A percentile compares a stretch with the other conserved stretches of the same genome.
These are phyloP conservation scores for Botrytis paeoniae DNA, from an alignment of 2,329 filamentous ascomycete genomes.

Conservation along the genomic window DNA sequence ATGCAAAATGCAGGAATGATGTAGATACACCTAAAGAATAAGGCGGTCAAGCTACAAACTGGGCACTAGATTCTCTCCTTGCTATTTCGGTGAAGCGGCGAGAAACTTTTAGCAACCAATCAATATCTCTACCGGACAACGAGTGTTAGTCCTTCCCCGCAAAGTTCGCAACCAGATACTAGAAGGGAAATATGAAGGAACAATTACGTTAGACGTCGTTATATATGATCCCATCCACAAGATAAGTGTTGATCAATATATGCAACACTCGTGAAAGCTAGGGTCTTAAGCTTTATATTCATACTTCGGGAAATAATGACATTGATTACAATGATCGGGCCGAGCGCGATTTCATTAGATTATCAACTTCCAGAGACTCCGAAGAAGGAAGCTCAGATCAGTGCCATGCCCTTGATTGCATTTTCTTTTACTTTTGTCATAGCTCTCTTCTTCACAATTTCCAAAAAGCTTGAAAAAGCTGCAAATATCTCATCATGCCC, in stretches of 20 bases:
- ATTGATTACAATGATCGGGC: slow-evolving; percentile 1
- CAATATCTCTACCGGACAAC: neutral
- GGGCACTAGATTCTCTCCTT: neutral
- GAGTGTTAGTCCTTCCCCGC: neutral
- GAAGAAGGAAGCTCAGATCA: slow-evolving; percentile 28
- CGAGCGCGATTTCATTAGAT: neutral
- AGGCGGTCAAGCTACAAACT: slow-evolving; percentile 23
- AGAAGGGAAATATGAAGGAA: neutral
- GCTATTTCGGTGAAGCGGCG: neutral
- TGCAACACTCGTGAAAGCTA: neutral
- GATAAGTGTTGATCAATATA: neutral
- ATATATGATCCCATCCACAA: neutral
- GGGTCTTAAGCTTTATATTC: neutral
- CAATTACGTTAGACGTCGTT: neutral
- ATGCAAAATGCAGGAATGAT: slow-evolving; percentile 26
- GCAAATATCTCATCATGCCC: neutral
- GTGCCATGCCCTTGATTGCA: neutral
- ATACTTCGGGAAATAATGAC: neutral
- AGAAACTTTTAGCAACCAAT: neutral
- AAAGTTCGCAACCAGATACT: neutral
- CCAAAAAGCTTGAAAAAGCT: neutral
- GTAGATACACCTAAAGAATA: slow-evolving; percentile 20
- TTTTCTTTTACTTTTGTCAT: slow-evolving; percentile 6
- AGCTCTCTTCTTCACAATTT: neutral
- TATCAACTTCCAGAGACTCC: slow-evolving; percentile 24